Base-by-base conservation (phyloP, 768 basidiomycete genomes). In the Nidula microcarpa region DNA sequence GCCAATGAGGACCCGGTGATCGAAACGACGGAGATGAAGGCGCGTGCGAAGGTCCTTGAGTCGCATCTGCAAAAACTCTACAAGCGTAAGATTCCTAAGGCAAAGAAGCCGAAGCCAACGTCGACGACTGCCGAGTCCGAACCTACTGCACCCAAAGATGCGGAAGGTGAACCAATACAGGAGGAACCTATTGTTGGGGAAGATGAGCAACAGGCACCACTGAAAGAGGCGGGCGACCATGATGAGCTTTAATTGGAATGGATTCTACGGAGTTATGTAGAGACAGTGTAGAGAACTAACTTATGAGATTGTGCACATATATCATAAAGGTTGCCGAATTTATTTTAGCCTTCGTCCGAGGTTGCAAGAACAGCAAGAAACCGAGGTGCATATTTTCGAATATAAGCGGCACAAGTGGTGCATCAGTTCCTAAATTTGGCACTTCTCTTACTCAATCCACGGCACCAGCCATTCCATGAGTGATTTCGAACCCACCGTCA, bases 1-100 rank as follows among this genome's bases (percentile, higher is more conserved):
- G 69, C 77, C 65, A 81, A 89, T 60, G 84, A 92, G 64, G 85
- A 97, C 63, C 93, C 94, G 2, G 88, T 88, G n/a, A 82, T 98
- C 33, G 80, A 85, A 69, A 89, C 87, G 48, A 80, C 73, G 59
- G 94, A 98, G 70, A 86, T 98, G 83, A 87, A 86, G 71, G 84
- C 85, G 52, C 78, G 88, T 52, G 89, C 89, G 30, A 89, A 87
- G 77, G 79, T 79, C 43, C 72, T 97, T 35, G 93, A 96, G 76
- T 81, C 74, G 49, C 86, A 86, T 47, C 62, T 91, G 68, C 81
- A 84, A 66, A 84, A 77, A 64, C 61, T 92, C 54, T 78, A 78
- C 60, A 87, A 75, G 74, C 77, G 87, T 67, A 90, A 83, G 72
- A 72, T 76, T 43, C 85, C 88, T 2, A 88, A 87, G 68, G 65